A percentile compares a stretch with the other conserved stretches of the same genome.
Evolutionary conservation across 2,329 filamentous ascomycete genomes (phyloP).

Genomic region (Aspergillus floridensis): DNA sequence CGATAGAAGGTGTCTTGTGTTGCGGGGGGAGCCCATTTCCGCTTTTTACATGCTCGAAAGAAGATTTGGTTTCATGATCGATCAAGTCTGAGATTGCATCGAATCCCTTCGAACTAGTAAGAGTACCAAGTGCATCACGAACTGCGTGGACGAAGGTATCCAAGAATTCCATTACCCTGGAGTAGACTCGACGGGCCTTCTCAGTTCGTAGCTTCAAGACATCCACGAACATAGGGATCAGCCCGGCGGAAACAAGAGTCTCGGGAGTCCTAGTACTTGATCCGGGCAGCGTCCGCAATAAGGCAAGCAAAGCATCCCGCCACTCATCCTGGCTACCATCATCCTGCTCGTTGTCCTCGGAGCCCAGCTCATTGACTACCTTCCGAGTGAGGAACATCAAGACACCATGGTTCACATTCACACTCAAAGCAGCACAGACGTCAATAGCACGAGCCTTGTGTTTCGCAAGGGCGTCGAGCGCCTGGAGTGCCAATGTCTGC

Average conservation of each 20-base stretch:
- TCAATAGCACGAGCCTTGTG: conserved; percentile 75
- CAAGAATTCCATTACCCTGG: conserved; percentile 80
- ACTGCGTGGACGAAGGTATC: conserved; percentile 85
- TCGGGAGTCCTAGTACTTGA: conserved; percentile 69
- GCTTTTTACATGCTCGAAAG: conserved; percentile 63
- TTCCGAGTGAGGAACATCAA: conserved; percentile 91
- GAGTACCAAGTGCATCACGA: conserved; percentile 76
- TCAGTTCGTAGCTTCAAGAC: conserved; percentile 78
- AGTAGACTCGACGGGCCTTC: conserved; percentile 79
- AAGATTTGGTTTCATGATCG: conserved; percentile 70
- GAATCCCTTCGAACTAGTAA: conserved; percentile 79
- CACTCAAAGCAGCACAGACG: conserved; percentile 84
- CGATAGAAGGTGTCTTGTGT: conserved; percentile 77
- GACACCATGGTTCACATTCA: conserved; percentile 94
- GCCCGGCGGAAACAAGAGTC: conserved; percentile 81
- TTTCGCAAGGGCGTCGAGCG: conserved; percentile 81
- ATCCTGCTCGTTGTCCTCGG: conserved; percentile 56
- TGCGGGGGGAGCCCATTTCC: conserved; percentile 70
- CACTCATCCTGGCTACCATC: conserved; percentile 76
- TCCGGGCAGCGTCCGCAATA: conserved; percentile 76
- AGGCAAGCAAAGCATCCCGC: conserved; percentile 84
- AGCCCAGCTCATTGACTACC: conserved; percentile 76
- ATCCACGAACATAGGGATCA: conserved; percentile 87
- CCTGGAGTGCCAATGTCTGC: conserved; percentile 76
- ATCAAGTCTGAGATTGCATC: conserved; percentile 88